These are phyloP conservation scores for Polyporus arcularius DNA, from an alignment of 768 basidiomycete genomes.

Conservation along the genomic window DNA sequence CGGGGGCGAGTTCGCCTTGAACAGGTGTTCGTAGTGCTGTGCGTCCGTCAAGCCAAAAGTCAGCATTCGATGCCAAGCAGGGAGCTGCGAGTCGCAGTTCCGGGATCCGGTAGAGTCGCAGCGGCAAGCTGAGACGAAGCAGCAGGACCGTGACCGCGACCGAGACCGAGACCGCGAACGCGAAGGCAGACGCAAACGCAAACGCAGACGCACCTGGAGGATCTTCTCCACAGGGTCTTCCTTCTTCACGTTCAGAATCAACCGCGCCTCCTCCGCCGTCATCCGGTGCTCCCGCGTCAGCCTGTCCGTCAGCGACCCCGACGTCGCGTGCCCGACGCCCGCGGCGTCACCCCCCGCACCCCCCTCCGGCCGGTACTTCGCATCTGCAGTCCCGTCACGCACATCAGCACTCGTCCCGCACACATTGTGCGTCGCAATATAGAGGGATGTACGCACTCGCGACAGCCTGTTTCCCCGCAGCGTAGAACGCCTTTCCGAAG, in stretches of 20 bases:
- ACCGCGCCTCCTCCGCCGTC: constrained; percentile 92
- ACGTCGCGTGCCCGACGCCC: constrained; percentile 73
- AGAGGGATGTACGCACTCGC: constrained; percentile 64
- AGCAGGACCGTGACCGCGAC: neutral
- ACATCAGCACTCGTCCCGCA: neutral
- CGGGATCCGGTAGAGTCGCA: neutral
- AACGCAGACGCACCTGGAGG: constrained; percentile 54
- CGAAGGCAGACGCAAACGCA: constrained; percentile 26
- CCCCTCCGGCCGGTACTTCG: constrained; percentile 75
- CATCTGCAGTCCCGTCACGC: constrained; percentile 54
- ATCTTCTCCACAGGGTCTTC: constrained; percentile 69
- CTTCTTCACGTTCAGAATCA: constrained; percentile 87
- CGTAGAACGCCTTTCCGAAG: constrained; percentile 87
- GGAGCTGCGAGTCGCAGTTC: neutral
- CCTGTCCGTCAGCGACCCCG: constrained; percentile 76
- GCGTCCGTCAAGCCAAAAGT: neutral
- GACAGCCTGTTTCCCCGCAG: constrained; percentile 89
- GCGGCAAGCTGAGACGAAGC: neutral
- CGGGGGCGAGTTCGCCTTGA: constrained; percentile 85
- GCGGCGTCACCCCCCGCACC: constrained; percentile 67
- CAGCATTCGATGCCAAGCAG: neutral
- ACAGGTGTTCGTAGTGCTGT: constrained; percentile 91
- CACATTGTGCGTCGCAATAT: too few relatives aligned
- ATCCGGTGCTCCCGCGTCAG: constrained; percentile 86
- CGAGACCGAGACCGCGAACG: too few relatives aligned